A percentile compares a stretch with the other conserved stretches of the same genome.
Evolutionary conservation across 1,139 yeast genomes (phyloP).

Genomic region (Geotrichum armillariae): DNA sequence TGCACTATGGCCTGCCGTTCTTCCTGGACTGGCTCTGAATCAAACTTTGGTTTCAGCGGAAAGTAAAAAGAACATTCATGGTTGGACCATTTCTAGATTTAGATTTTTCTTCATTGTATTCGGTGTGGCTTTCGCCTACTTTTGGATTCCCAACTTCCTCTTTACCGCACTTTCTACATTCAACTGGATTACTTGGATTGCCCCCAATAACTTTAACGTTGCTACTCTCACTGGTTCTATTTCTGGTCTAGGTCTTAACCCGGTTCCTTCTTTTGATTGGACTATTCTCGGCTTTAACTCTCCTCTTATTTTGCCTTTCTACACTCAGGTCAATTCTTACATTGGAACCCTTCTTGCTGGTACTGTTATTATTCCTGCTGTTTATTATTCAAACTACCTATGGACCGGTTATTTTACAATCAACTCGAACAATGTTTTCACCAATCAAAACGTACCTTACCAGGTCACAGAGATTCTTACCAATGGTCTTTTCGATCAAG

Average conservation of each 20-base stretch:
- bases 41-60: conserved; percentile 22
- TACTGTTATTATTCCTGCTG: conserved; percentile 43
- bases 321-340: conserved; percentile 45
- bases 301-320: conserved; percentile 49
- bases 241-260: conserved; percentile 57
- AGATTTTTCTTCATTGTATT: conserved; percentile 46
- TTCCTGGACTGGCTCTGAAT: conserved; percentile 38
- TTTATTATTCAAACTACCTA: conserved; percentile 52
- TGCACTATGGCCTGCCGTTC: conserved; percentile 53
- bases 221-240: conserved; percentile 54
- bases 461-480: conserved; percentile 47
- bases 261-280: conserved; percentile 50
- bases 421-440: conserved; percentile 49
- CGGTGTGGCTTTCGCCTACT: conserved; percentile 48
- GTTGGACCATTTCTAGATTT: conserved; percentile 52
- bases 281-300: conserved; percentile 44
- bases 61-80: conserved; percentile 35
- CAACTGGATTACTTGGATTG: conserved; percentile 65
- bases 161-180: conserved; percentile 52
- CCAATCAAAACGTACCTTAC: conserved; percentile 50
- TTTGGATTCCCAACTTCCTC: conserved; percentile 57
- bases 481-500: conserved; percentile 39
- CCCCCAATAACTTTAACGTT: conserved; percentile 52
- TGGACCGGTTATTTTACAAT: conserved; percentile 58
- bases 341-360: conserved; percentile 48